phyloP scores from a whole-genome alignment of 2,329 filamentous ascomycete species.

The Hymenoscyphus scutula region DNA sequence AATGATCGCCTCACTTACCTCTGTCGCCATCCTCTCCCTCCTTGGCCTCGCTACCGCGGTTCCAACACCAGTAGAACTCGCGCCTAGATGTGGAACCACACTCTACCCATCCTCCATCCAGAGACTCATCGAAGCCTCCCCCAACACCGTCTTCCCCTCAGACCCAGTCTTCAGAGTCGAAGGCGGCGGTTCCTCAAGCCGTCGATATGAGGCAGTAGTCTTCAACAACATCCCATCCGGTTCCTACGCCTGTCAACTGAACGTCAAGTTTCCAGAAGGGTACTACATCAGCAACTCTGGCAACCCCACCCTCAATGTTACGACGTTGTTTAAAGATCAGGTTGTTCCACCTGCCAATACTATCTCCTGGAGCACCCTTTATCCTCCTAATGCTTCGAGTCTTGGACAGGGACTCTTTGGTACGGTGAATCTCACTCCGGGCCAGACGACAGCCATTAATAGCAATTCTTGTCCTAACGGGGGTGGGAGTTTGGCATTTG shows the following conservation, averaged over 20 bases:
- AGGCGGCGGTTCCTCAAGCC: constrained; percentile 7
- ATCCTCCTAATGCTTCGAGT: constrained; percentile 37
- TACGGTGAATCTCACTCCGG: constrained; percentile 13
- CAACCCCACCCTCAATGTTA: constrained; percentile 19
- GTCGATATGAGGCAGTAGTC: constrained; percentile 18
- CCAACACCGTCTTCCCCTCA: constrained; percentile 11
- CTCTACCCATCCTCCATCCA: constrained; percentile 23
- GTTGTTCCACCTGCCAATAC: constrained; percentile 16
- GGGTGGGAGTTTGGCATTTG: constrained; percentile 20
- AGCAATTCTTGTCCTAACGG: constrained; percentile 18
- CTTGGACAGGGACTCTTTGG: constrained; percentile 34
- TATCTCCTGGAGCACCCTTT: constrained; percentile 18
- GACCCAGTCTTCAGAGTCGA: constrained; percentile 18
- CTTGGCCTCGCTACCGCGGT: constrained; percentile 15
- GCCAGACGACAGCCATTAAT: constrained; percentile 19
- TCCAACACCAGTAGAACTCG: constrained; percentile 23
- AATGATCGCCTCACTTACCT: constrained; percentile 15
- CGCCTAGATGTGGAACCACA: constrained; percentile 22
- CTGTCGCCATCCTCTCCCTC: constrained; percentile 15
- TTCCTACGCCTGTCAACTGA: constrained; percentile 23
- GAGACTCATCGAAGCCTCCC: constrained; percentile 16
- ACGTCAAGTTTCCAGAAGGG: constrained; percentile 17
- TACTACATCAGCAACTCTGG: constrained; percentile 18
- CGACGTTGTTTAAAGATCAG: constrained; percentile 14
- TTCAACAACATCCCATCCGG: constrained; percentile 21